Evolutionary conservation across 805 yeast genomes (phyloP).

Genomic region (Ogataea pilisensis): DNA sequence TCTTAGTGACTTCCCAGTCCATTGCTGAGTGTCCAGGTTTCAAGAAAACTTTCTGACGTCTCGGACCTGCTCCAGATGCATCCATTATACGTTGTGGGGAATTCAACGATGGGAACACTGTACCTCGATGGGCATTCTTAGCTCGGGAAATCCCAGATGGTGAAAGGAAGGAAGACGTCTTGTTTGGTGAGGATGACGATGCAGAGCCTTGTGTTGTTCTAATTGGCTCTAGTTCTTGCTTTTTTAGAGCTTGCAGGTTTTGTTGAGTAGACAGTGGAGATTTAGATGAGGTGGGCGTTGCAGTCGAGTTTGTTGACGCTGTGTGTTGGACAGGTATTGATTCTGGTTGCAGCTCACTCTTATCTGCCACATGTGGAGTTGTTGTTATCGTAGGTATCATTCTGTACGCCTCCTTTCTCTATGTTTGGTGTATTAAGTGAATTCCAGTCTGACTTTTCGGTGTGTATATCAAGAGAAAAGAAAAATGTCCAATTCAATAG

Average conservation of each 20-base stretch:
- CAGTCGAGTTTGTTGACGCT: neutral
- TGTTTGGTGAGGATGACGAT: slow-evolving; percentile 4
- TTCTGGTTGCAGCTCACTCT: neutral
- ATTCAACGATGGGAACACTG: slow-evolving; percentile 15
- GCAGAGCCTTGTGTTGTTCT: neutral
- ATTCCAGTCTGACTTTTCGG: no score
- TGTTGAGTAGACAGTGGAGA: slow-evolving; percentile 2
- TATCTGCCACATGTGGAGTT: slow-evolving; percentile 2
- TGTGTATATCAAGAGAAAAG: no score
- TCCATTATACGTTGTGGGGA: slow-evolving; percentile 17
- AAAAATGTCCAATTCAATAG: no score
- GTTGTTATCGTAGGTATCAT: slow-evolving; percentile 4
- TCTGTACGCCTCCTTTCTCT: no score
- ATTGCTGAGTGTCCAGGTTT: slow-evolving; percentile 81
- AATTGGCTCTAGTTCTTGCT: slow-evolving; percentile 6
- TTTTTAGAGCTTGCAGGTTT: slow-evolving; percentile 8
- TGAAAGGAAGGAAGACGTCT: slow-evolving; percentile 9
- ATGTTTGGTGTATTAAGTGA: no score
- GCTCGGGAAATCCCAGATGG: slow-evolving; percentile 8
- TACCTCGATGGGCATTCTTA: neutral
- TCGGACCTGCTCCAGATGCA: slow-evolving; percentile 8
- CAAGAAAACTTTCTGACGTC: slow-evolving; percentile 54
- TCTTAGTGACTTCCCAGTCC: slow-evolving; percentile 73
- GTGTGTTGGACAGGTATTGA: no score
- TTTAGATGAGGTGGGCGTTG: neutral